Evolutionary conservation across 2,329 filamentous ascomycete genomes (phyloP).

Genomic region (Fusarium longipes): DNA sequence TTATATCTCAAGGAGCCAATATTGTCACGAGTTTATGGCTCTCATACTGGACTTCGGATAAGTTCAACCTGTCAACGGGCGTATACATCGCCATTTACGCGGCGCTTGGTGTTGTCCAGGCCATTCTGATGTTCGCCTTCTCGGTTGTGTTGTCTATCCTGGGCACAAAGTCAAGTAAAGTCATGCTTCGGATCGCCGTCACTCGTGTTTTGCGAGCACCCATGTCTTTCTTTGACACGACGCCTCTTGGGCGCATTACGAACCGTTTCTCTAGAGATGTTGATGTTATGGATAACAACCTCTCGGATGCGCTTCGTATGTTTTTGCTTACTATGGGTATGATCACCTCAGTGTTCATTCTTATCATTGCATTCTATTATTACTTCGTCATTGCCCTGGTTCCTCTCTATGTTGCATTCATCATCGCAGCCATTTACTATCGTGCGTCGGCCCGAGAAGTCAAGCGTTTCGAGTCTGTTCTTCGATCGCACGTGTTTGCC

Average conservation of each 20-base stretch:
- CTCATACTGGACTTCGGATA: conserved; percentile 89
- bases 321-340: conserved; percentile 87
- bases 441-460: conserved; percentile 91
- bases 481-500: conserved; percentile 88
- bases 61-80: conserved; percentile 74
- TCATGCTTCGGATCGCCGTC: conserved; percentile 84
- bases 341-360: conserved; percentile 84
- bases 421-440: conserved; percentile 88
- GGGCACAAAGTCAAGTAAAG: conserved; percentile 83
- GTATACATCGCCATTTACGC: conserved; percentile 80
- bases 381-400: conserved; percentile 77
- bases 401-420: conserved; percentile 78
- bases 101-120: conserved; percentile 76
- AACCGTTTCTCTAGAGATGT: conserved; percentile 97
- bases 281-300: conserved; percentile 94
- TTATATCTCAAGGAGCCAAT: conserved; percentile 83
- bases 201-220: conserved; percentile 76
- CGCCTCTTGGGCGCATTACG: conserved; percentile 91
- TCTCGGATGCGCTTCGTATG: conserved; percentile 91
- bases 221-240: conserved; percentile 98
- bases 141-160: conserved; percentile 80
- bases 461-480: conserved; percentile 91
- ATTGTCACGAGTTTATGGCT: conserved; percentile 92
- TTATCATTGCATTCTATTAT: conserved; percentile 96
- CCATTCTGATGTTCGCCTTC: conserved; percentile 81